These are phyloP conservation scores for Simmondsia chinensis DNA, from an alignment of 148 eudicot species.

Conservation along the genomic window DNA sequence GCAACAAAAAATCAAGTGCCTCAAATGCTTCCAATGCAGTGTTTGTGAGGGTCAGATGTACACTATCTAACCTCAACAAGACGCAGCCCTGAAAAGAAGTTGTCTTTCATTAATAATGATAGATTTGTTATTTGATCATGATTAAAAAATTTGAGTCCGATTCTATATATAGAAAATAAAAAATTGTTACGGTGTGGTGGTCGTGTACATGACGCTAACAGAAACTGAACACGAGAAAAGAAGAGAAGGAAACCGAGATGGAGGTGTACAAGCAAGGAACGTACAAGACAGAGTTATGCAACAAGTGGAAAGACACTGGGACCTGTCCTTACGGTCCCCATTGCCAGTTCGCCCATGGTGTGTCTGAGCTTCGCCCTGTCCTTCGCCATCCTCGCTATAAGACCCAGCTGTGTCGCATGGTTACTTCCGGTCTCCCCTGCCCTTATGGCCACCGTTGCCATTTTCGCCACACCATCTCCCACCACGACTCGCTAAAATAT, in stretches of 20 bases:
- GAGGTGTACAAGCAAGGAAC: conserved; percentile 54
- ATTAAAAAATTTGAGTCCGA: too few species aligned
- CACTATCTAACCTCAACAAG: too few species aligned
- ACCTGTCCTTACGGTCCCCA: conserved; percentile 38
- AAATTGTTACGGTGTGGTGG: too few species aligned
- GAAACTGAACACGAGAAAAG: conserved; percentile 24
- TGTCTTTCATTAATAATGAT: too few species aligned
- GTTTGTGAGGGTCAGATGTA: too few species aligned
- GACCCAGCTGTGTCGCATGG: conserved; percentile 65
- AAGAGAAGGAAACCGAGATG: conserved; percentile 35
- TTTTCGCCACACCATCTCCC: conserved; percentile 43
- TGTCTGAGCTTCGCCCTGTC: conserved; percentile 54
- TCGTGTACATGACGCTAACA: too few species aligned
- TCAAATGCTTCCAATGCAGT: too few species aligned
- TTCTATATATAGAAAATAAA: too few species aligned
- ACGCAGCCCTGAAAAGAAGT: too few species aligned
- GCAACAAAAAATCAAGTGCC: too few species aligned
- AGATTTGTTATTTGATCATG: too few species aligned
- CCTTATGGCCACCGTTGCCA: conserved; percentile 82
- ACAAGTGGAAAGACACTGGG: conserved; percentile 61
- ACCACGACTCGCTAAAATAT: conserved; percentile 5
- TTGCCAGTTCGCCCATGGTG: conserved; percentile 63
- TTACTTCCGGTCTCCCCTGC: conserved; percentile 36
- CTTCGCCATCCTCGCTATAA: conserved; percentile 69
- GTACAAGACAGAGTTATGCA: conserved; percentile 60